Conservation (phyloP, 1,139 yeast genomes). For the Protomyces inundatus region DNA sequence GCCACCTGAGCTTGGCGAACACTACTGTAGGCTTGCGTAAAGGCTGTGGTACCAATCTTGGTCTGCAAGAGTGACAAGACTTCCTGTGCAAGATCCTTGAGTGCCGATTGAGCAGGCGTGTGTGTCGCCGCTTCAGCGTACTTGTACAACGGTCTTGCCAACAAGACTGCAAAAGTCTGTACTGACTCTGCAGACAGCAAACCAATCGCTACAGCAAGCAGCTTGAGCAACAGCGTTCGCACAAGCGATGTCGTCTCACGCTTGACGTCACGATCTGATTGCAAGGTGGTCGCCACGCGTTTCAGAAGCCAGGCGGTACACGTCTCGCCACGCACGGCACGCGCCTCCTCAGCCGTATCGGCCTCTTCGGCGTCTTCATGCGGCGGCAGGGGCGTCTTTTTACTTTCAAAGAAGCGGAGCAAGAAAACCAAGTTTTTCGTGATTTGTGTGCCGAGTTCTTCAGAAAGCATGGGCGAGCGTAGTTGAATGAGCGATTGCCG, state of each 20-base stretch:
- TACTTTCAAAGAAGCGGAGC: constrained; percentile 57
- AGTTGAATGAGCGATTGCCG: constrained; percentile 69
- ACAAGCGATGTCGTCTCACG: constrained; percentile 20
- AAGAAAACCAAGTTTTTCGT: constrained; percentile 64
- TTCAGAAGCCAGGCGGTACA: constrained; percentile 20
- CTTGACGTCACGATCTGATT: constrained; percentile 22
- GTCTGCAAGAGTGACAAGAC: constrained; percentile 63
- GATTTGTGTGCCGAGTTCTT: constrained; percentile 58
- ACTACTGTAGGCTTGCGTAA: constrained; percentile 56
- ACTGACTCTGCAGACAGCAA: constrained; percentile 46
- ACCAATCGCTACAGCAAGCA: constrained; percentile 54
- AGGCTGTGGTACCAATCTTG: constrained; percentile 69
- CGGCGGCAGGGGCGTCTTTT: constrained; percentile 41
- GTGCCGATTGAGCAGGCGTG: constrained; percentile 39
- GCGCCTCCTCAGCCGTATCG: constrained; percentile 34
- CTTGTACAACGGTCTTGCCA: constrained; percentile 35
- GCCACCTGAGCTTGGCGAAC: constrained; percentile 57
- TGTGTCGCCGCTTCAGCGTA: constrained; percentile 26
- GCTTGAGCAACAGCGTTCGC: constrained; percentile 39
- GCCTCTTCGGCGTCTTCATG: constrained; percentile 34
- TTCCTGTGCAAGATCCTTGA: constrained; percentile 59
- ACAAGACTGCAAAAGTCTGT: constrained; percentile 43
- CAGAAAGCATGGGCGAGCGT: constrained; percentile 68
- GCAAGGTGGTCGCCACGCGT: constrained; percentile 29
- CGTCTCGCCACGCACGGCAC: constrained; percentile 21